Evolutionary conservation across 1,284 basidiomycete species (phyloP), one percentile per base, ranked within the genome.

Genomic region (Moesziomyces aphidis): DNA sequence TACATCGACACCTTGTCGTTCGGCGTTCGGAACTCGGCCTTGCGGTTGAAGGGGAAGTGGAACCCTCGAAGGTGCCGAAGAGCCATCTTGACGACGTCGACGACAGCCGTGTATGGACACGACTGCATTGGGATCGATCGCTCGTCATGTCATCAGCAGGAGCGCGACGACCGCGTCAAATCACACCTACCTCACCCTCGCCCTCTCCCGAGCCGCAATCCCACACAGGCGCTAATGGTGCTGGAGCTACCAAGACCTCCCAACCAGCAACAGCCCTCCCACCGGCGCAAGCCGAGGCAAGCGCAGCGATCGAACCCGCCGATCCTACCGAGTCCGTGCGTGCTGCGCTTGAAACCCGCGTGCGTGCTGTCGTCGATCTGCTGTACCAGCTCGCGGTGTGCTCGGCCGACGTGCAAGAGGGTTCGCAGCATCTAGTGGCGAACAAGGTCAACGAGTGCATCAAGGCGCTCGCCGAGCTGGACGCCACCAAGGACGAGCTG

Each of bases 361-460:
- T 75, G n/a, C 70, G 74, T 5, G 69, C 65, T 31, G 79, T 78
- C 48, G 72, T 80, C 45, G 82, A 81, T 36, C 65, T 73, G 13
- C 76, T 83, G 23, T 82, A 81, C 73, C 77, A 83, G 34, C 61
- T 83, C 23, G 78, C 80, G 9, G 70, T 79, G 11, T 76, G 76
- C 57, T 77, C 77, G 22, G 80, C 79, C 24, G 80, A 83, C 58
- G 79, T 81, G 1, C 79, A 80, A 26, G 61, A 62, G 23, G 79
- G 74, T n/a, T 65, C 69, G 11, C 72, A 77, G 46, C 61, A 74
- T 48, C 64, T 77, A 22, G 66, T 83, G n/a, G 73, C 68, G 7
- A 66, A 61, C 42, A 80, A 76, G 49, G 71, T 83, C 45, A 81
- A 83, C 50, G 66, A 76, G 17, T 72, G 74, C 24, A 67, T 81